These are phyloP conservation scores for Clitopilus passeckerianus DNA, from an alignment of 768 basidiomycete species.

Conservation along the genomic window DNA sequence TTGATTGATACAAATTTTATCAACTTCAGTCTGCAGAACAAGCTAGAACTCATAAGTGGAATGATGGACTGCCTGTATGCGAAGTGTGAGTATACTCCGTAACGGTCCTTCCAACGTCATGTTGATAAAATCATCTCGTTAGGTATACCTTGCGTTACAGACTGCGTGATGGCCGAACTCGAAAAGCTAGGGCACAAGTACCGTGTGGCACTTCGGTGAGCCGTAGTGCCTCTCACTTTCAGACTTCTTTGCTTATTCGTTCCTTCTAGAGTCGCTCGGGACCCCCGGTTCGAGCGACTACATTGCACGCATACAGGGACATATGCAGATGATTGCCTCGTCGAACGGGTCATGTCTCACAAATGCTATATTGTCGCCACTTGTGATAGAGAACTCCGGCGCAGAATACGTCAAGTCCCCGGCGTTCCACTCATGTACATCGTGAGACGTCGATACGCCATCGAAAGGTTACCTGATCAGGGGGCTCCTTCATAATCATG, in stretches of 20 bases:
- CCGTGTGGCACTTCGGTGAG: constrained; percentile 88
- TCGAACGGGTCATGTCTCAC: constrained; percentile 92
- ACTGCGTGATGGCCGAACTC: constrained; percentile 97
- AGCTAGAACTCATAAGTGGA: constrained; percentile 90
- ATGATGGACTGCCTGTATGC: constrained; percentile 99
- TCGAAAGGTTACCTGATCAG: constrained; percentile 93
- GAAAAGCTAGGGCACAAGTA: constrained; percentile 97
- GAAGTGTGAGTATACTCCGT: constrained; percentile 58
- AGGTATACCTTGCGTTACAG: constrained; percentile 99
- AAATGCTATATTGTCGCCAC: constrained; percentile 98
- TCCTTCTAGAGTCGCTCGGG: constrained; percentile 81
- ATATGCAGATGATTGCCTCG: constrained; percentile 99
- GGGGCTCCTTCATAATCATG: constrained; percentile 61
- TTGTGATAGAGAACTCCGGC: constrained; percentile 91
- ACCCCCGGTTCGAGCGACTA: constrained; percentile 94
- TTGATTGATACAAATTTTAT: constrained; percentile 99
- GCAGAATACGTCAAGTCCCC: constrained; percentile 87
- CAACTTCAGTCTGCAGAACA: constrained; percentile 97
- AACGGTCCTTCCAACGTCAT: background rate
- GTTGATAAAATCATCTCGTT: constrained; percentile 1
- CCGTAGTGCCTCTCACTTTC: constrained; percentile 2
- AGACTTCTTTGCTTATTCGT: background rate
- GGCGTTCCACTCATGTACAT: constrained; percentile 98
- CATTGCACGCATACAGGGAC: constrained; percentile 91
- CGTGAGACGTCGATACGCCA: constrained; percentile 85